Percentiles rank a stretch among this genome's conserved stretches.
Evolutionary conservation across 176 grass and related monocot species (phyloP).

Genomic region (Ensete ventricosum): DNA sequence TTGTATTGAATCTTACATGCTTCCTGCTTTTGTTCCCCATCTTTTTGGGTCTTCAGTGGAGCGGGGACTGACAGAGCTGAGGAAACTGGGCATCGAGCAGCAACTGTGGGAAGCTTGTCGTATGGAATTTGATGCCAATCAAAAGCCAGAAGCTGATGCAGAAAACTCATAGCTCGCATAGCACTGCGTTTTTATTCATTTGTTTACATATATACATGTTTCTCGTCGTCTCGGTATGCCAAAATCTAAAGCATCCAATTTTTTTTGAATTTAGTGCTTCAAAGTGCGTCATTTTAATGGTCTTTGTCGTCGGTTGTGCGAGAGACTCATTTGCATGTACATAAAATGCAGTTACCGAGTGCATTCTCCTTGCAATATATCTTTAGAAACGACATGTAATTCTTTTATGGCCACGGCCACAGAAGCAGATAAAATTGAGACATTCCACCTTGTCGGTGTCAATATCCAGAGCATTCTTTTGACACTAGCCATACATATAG

Average conservation of each 20-base stretch:
- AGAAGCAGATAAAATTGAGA: background rate
- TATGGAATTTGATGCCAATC: constrained; percentile 25
- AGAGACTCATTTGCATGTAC: background rate
- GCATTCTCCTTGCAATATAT: background rate
- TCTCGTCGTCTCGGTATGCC: background rate
- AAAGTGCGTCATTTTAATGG: background rate
- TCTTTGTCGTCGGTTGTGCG: too few species aligned
- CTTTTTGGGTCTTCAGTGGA: constrained; percentile 33
- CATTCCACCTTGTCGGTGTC: background rate
- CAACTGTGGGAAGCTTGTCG: constrained; percentile 69
- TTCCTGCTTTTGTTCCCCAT: background rate
- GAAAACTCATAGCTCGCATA: constrained; percentile 12
- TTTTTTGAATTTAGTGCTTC: background rate
- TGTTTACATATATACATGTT: background rate
- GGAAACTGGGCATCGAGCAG: constrained; percentile 67
- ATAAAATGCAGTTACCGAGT: background rate
- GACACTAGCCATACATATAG: too few species aligned
- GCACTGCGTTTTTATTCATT: background rate
- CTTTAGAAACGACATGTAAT: background rate
- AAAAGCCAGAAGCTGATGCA: constrained; percentile 14
- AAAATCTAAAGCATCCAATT: background rate
- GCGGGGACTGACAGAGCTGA: constrained; percentile 63
- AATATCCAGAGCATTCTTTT: background rate
- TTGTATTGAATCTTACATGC: background rate
- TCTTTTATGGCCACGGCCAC: background rate